These are phyloP conservation scores for Pyricularia grisea DNA, from an alignment of 2,329 filamentous ascomycete genomes.

Conservation along the genomic window DNA sequence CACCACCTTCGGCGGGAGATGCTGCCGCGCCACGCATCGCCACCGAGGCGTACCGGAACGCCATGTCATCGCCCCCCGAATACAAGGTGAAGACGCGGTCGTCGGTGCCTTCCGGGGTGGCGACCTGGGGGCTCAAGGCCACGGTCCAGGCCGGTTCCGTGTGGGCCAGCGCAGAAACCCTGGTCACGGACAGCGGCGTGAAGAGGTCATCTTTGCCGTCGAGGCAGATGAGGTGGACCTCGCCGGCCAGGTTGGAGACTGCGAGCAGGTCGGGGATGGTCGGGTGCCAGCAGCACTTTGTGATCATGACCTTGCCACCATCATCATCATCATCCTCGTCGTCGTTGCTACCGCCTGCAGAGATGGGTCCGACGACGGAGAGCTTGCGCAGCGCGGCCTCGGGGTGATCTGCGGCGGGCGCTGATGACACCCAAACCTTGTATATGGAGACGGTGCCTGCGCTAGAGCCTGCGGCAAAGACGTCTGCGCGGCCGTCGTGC, in stretches of 20 bases:
- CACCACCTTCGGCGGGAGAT: not conserved
- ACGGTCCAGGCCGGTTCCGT: slow-evolving; percentile 67
- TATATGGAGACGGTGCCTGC: slow-evolving; percentile 63
- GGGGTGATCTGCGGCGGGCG: slow-evolving; percentile 9
- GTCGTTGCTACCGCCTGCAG: slow-evolving; percentile 12
- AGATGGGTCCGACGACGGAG: slow-evolving; percentile 30
- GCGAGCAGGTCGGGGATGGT: slow-evolving; percentile 44
- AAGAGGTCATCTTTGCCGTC: slow-evolving; percentile 14
- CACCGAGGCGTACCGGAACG: slow-evolving; percentile 36
- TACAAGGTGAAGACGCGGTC: slow-evolving; percentile 35
- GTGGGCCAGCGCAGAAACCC: slow-evolving; percentile 35
- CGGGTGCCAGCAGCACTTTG: slow-evolving; percentile 69
- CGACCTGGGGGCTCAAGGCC: slow-evolving; percentile 38
- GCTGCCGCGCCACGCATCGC: not conserved
- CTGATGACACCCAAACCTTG: slow-evolving; percentile 26
- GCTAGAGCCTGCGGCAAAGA: slow-evolving; percentile 70
- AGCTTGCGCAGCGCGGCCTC: slow-evolving; percentile 26
- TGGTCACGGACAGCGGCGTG: slow-evolving; percentile 24
- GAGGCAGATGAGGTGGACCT: slow-evolving; percentile 46
- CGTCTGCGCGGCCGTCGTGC: slow-evolving; percentile 27
- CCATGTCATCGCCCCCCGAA: slow-evolving; percentile 69
- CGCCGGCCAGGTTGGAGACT: slow-evolving; percentile 61
- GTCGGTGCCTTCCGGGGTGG: slow-evolving; percentile 6
- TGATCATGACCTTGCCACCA: slow-evolving; percentile 52
- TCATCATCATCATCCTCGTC: too few relatives aligned